Evolutionary conservation across 129 eudicot species (phyloP).

Genomic region (Scalesia atractyloides): DNA sequence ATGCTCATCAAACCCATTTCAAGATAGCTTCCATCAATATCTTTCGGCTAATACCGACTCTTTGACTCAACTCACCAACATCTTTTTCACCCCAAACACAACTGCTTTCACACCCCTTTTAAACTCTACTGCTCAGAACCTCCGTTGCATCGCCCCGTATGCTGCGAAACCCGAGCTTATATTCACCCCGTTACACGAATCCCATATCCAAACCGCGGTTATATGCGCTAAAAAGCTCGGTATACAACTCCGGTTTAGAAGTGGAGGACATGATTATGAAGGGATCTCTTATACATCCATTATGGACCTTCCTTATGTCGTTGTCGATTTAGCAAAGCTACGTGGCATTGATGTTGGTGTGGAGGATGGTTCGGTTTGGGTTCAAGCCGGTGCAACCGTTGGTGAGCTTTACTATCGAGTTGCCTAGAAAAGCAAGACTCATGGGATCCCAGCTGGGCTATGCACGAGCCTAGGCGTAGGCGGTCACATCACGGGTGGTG

Average conservation of each 20-base stretch:
- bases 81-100: conserved; percentile 48
- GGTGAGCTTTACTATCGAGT: conserved; percentile 61
- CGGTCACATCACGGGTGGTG: conserved; percentile 82
- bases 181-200: conserved; percentile 50
- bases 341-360: conserved; percentile 52
- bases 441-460: conserved; percentile 66
- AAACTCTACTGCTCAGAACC: conserved; percentile 60
- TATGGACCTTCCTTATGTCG: conserved; percentile 45
- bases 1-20: conserved; percentile 36
- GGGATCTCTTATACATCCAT: conserved; percentile 57
- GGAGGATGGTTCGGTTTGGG: conserved; percentile 59
- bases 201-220: conserved; percentile 62
- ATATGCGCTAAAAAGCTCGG: conserved; percentile 50
- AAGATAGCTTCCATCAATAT: conserved; percentile 37
- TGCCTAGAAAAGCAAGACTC: conserved; percentile 60
- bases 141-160: conserved; percentile 50
- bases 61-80: conserved; percentile 35
- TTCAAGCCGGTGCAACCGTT: conserved; percentile 45
- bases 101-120: conserved; percentile 51
- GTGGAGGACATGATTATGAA: conserved; percentile 74
- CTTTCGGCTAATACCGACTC: conserved; percentile 24
- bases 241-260: conserved; percentile 49
- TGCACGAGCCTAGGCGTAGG: conserved; percentile 80
- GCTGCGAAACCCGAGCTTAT: conserved; percentile 54
- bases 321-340: conserved; percentile 60